A percentile compares a stretch with the other conserved stretches of the same genome.
Evolutionary conservation across 305 asterid species (phyloP).

Genomic region (Rubia occidens): DNA sequence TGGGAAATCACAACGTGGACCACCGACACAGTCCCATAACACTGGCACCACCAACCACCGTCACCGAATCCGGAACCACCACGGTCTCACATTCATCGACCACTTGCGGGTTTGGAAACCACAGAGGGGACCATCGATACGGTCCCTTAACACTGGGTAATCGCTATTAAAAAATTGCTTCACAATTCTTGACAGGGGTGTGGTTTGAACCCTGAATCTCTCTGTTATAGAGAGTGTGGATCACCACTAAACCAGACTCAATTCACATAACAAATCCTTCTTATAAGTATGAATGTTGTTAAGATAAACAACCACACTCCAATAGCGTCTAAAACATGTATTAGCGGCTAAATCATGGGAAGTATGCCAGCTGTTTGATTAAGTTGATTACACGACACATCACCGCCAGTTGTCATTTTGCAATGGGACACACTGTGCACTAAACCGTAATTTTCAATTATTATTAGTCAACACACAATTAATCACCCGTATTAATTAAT

Average conservation of each 20-base stretch:
- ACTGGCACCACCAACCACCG: too few relatives aligned
- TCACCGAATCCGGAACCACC: too few relatives aligned
- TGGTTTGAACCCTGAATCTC: too few relatives aligned
- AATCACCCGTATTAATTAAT: not conserved
- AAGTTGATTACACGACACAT: constrained; percentile 10
- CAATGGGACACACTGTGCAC: constrained; percentile 19
- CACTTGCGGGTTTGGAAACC: too few relatives aligned
- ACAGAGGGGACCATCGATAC: too few relatives aligned
- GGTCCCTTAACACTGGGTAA: too few relatives aligned
- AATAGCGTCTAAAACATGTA: constrained; percentile 8
- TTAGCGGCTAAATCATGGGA: not conserved
- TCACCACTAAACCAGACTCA: not conserved
- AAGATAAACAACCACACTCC: not conserved
- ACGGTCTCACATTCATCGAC: too few relatives aligned
- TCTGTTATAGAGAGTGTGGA: too few relatives aligned
- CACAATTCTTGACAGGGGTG: too few relatives aligned
- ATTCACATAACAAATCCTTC: not conserved
- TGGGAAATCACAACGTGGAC: too few relatives aligned
- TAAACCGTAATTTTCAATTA: not conserved
- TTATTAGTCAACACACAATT: not conserved
- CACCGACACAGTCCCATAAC: too few relatives aligned
- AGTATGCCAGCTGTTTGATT: constrained; percentile 10
- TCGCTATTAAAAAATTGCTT: too few relatives aligned
- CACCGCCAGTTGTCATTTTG: constrained; percentile 20
- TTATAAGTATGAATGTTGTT: not conserved